Conservation (phyloP, 768 basidiomycete species). For the Russula sp. region DNA sequence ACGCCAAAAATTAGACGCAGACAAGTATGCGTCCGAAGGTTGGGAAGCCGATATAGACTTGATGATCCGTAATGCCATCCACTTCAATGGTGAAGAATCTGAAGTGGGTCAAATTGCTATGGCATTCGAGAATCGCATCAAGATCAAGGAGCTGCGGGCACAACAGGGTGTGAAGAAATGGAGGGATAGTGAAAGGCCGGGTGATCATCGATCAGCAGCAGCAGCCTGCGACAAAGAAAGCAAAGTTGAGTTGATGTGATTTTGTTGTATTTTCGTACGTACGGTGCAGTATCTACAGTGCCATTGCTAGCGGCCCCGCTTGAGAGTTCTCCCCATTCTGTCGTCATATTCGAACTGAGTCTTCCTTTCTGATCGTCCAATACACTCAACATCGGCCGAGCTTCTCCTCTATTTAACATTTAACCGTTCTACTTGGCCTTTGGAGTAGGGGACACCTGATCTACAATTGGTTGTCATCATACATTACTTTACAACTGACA, state of each 20-base stretch:
- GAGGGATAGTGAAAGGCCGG: slow-evolving; percentile 67
- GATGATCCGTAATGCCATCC: slow-evolving; percentile 85
- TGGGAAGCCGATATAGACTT: slow-evolving; percentile 84
- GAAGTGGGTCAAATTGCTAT: slow-evolving; percentile 68
- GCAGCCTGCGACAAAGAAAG: slow-evolving; percentile 58
- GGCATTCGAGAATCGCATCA: slow-evolving; percentile 49
- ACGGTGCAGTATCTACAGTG: not conserved
- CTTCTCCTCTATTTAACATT: not conserved
- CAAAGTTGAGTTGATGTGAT: slow-evolving; percentile 50
- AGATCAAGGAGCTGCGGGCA: slow-evolving; percentile 53
- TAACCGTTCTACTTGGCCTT: too few species aligned
- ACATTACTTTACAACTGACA: too few species aligned
- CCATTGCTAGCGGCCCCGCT: too few species aligned
- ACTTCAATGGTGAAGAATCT: slow-evolving; percentile 81
- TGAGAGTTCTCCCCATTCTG: not conserved
- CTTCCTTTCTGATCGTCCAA: not conserved
- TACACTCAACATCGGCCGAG: not conserved
- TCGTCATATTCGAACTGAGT: not conserved
- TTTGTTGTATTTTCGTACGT: slow-evolving; percentile 3
- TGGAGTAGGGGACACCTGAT: too few species aligned
- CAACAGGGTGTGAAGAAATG: slow-evolving; percentile 58
- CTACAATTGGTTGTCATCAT: not conserved
- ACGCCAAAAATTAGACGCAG: slow-evolving; percentile 71
- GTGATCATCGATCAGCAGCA: slow-evolving; percentile 57
- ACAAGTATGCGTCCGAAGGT: slow-evolving; percentile 76